Evolutionary conservation across 768 basidiomycete species (phyloP), one percentile per base, ranked within the genome.

Genomic region (Naganishia vaughanmartiniae): DNA sequence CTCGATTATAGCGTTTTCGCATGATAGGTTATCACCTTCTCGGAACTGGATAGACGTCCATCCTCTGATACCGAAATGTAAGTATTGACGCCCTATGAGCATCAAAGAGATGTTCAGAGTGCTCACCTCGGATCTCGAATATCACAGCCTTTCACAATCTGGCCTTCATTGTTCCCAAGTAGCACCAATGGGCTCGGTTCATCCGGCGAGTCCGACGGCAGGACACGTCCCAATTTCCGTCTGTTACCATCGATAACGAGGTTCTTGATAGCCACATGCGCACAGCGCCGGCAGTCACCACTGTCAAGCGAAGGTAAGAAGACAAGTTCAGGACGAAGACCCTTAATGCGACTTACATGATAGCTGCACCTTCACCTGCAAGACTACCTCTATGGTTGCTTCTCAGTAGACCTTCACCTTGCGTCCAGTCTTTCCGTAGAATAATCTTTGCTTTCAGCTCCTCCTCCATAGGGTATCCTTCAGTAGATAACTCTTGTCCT

Each of bases 391-490:
- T 2, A 0, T 33, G 19, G 5, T 54, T 56, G 63, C 31, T 54
- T 4, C 57, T 60, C 28, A 54, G 39, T 36, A 34, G 33, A 31
- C 51, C 65, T 21, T 74, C 74, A 53, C 75, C 66, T 48, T 26
- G 36, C 51, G 48, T 73, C 70, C 72, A 63, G 28, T 24, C 42
- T 67, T 11, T 42, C 74, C 42, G 60, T 58, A 72, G 51, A 65
- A 51, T 72, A 67, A 46, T 73, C 69, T 45, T 72, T 45, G 17
- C 45, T 54, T 70, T 73, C 46, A 78, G 73, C n/a, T 78, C 73
- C 5, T 79, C 78, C 19, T 80, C 81, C 15, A 73, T 73, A 4
- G 83, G 83, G 70, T 81, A 83, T 6, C 83, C 83, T n/a, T 77
- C 73, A 0, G 83, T 84, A 17, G 82, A 80, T 33, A 84, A 72